Base-by-base conservation (phyloP, 2,329 filamentous ascomycete species). In the Drechslerella stenobrocha region DNA sequence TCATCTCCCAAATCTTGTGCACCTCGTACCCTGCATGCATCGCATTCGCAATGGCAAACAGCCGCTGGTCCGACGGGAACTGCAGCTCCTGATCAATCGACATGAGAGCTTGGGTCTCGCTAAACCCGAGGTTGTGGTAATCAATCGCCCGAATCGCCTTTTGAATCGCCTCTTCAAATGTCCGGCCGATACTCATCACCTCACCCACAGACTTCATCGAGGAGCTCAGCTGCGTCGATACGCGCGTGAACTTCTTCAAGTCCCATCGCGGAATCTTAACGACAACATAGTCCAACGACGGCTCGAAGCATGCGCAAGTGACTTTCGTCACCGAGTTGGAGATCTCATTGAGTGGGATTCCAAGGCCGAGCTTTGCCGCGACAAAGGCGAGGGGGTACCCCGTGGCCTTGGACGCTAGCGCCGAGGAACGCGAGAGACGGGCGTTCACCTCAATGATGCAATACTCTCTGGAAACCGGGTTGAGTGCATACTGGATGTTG, bases 181-280 rank as follows among this genome's bases (percentile, higher is more conserved):
- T 95, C 71, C 93, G 82, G 60, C 93, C 93, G 72, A 98, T 96
- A 74, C 88, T 92, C 93, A 98, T 97, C 72, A 98, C 93, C 77
- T 98, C 93, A 75, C 93, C 93, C 53, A 98, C 91, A 83, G 90
- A 96, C 86, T 97, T 98, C 93, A 98, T 98, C 9, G 92, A 96
- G 2, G 93, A 97, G 26, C 91, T 92, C 22, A 98, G 87, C 75
- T 95, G 87, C 0, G 91, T 97, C 2, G 92, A 97, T 20, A 97
- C 93, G 72, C 93, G 86, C 24, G 89, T 95, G 78, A 98, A 98
- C 80, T 98, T 98, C 82, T 97, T 97, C 75, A 98, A 79, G 79
- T 98, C 93, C 93, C 93, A 98, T 73, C 93, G 84, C 46, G 93
- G 93, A 80, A 98, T 97, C 84, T 98, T 98, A 73, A 97, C 92